Conservation (phyloP, 1,284 basidiomycete species). For the Boletus mariae region DNA sequence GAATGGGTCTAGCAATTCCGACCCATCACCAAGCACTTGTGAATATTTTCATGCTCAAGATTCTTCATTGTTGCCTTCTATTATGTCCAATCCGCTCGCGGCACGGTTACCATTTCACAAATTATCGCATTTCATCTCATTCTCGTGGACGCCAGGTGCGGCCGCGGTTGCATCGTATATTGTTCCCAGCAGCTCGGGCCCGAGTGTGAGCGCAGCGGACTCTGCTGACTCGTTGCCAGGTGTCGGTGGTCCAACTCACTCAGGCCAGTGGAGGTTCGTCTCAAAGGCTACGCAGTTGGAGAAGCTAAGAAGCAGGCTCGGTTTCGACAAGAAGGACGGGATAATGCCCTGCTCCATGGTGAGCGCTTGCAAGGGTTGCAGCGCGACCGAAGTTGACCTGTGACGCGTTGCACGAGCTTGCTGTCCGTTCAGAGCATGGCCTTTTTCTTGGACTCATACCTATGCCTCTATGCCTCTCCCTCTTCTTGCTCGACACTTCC, state of each 20-base stretch:
- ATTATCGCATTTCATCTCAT: conserved; percentile 56
- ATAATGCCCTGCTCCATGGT: conserved; percentile 31
- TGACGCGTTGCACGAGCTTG: conserved; percentile 33
- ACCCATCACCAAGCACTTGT: conserved; percentile 12
- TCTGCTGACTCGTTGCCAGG: conserved; percentile 12
- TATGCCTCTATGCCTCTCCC: conserved; percentile 21
- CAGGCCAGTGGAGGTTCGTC: conserved; percentile 42
- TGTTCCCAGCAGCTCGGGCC: conserved; percentile 26
- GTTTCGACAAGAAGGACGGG: conserved; percentile 39
- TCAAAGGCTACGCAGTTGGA: conserved; percentile 61
- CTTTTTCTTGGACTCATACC: conserved; percentile 3
- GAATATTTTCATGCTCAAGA: conserved; percentile 26
- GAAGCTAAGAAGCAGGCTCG: conserved; percentile 52
- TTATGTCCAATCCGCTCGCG: conserved; percentile 50
- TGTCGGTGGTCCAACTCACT: conserved; percentile 13
- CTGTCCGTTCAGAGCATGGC: not conserved
- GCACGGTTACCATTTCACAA: conserved; percentile 43
- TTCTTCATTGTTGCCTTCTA: conserved; percentile 39
- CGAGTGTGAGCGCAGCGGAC: conserved; percentile 17
- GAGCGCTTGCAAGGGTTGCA: conserved; percentile 43
- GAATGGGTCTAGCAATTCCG: conserved; percentile 10
- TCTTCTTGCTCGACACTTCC: conserved; percentile 2
- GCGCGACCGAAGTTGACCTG: conserved; percentile 39
- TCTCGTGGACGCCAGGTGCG: conserved; percentile 49
- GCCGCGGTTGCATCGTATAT: conserved; percentile 28